Conservation (phyloP, 306 rosid species). For the Astragalus membranaceus region DNA sequence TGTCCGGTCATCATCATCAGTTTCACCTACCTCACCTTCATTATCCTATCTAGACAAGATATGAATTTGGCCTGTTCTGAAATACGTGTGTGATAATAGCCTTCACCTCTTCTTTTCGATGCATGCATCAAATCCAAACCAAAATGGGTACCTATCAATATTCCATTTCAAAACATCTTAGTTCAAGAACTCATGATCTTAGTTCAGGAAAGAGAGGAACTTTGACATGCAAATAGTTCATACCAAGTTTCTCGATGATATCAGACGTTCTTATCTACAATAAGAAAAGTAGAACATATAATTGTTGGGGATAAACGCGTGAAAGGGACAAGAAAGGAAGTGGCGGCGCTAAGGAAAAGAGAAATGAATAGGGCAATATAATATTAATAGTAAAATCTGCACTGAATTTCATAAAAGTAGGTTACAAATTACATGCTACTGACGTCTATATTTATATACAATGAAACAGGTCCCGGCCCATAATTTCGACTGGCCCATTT, state of each 20-base stretch:
- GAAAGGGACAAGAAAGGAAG: too few species aligned
- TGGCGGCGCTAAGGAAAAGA: too few species aligned
- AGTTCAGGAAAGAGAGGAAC: neutral
- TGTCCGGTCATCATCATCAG: constrained; percentile 31
- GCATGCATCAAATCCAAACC: constrained; percentile 72
- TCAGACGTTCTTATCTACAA: constrained; percentile 94
- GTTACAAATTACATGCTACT: too few species aligned
- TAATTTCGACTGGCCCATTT: too few species aligned
- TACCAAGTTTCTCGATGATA: constrained; percentile 94
- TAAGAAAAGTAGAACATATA: neutral
- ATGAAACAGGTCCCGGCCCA: too few species aligned
- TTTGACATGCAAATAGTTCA: constrained; percentile 15
- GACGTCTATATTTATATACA: too few species aligned
- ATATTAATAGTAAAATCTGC: too few species aligned
- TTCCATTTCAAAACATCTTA: constrained; percentile 14
- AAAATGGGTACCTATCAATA: constrained; percentile 70
- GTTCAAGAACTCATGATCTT: neutral
- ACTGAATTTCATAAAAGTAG: too few species aligned
- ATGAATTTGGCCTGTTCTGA: too few species aligned
- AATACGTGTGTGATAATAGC: constrained; percentile 92
- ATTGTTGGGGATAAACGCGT: too few species aligned
- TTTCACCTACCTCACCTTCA: constrained; percentile 62
- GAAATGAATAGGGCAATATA: too few species aligned
- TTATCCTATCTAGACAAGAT: constrained; percentile 94
- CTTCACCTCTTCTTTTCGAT: constrained; percentile 94